Percentiles rank a stretch among this genome's conserved stretches.
phyloP scores from a whole-genome alignment of 2,329 filamentous ascomycete genomes.

The Xylaria sp. region DNA sequence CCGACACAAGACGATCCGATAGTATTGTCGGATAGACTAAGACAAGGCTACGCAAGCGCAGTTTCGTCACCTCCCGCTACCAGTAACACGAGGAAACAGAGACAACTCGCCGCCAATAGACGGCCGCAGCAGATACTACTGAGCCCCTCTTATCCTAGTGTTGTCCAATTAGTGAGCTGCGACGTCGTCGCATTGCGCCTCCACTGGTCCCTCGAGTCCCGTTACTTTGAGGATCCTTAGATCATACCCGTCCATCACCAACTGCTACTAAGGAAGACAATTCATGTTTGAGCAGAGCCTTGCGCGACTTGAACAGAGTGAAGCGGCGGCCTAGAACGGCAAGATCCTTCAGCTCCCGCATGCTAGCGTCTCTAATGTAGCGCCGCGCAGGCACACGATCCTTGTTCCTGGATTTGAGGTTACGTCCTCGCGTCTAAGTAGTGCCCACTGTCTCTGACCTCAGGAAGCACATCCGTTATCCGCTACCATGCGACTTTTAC shows the following conservation, averaged over 20 bases:
- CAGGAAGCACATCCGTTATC: conserved; percentile 23
- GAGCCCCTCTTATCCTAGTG: conserved; percentile 22
- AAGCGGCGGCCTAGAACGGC: conserved; percentile 20
- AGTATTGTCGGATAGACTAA: not conserved
- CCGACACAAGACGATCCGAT: conserved; percentile 1
- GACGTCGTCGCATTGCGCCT: conserved; percentile 22
- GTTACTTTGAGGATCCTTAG: conserved; percentile 19
- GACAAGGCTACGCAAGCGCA: conserved; percentile 16
- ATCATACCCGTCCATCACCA: conserved; percentile 20
- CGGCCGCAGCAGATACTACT: conserved; percentile 19
- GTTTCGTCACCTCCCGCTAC: conserved; percentile 4
- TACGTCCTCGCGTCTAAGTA: conserved; percentile 38
- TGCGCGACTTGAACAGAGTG: conserved; percentile 7
- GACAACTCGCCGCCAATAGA: conserved; percentile 15
- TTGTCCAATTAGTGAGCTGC: conserved; percentile 35
- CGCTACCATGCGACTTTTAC: not conserved
- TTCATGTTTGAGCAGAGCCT: conserved; percentile 14
- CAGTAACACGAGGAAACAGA: not conserved
- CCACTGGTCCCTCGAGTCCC: conserved; percentile 3
- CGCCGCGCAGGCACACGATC: conserved; percentile 28
- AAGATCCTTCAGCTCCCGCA: conserved; percentile 25
- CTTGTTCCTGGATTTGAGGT: conserved; percentile 38
- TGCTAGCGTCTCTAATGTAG: conserved; percentile 27
- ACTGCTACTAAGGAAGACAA: conserved; percentile 1
- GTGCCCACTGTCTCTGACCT: conserved; percentile 16